phyloP scores from a whole-genome alignment of 208 protist genomes.

The Acanthamoeba royreba region DNA sequence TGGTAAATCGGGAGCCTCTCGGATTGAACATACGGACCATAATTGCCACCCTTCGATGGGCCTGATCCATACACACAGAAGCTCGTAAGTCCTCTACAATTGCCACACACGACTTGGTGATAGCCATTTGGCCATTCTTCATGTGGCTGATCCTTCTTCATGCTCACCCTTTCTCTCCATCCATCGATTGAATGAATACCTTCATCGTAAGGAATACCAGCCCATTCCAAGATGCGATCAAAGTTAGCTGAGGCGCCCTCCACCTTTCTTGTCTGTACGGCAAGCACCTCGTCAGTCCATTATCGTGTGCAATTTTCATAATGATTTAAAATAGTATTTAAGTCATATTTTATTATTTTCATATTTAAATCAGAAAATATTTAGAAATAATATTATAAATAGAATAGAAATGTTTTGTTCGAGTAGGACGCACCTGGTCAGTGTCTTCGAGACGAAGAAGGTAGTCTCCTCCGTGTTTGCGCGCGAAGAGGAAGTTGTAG shows the following conservation, averaged over 20 bases:
- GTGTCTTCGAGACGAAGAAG: conserved; percentile 86
- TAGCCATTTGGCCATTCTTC: too few relatives aligned
- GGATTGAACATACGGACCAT: conserved; percentile 57
- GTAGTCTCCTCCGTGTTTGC: conserved; percentile 74
- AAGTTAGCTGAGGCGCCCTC: conserved; percentile 61
- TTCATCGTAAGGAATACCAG: conserved; percentile 63
- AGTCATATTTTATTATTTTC: too few relatives aligned
- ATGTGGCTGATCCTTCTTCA: too few relatives aligned
- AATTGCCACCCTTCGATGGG: conserved; percentile 25
- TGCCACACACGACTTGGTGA: too few relatives aligned
- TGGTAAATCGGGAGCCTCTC: conserved; percentile 64
- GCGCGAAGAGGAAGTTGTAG: conserved; percentile 82
- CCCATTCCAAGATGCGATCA: conserved; percentile 64
- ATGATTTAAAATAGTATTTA: too few relatives aligned
- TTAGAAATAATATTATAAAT: background rate
- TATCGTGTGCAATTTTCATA: background rate
- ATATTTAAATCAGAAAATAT: background rate
- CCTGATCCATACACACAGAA: too few relatives aligned
- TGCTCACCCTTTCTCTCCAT: too few relatives aligned
- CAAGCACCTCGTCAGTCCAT: background rate
- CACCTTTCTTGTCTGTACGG: conserved; percentile 51
- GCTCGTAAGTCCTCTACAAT: too few relatives aligned
- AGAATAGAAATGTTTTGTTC: background rate
- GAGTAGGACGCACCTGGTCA: conserved; percentile 53
- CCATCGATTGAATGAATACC: conserved; percentile 34